A percentile compares a stretch with the other conserved stretches of the same genome.
Evolutionary conservation across 2,329 filamentous ascomycete species (phyloP).

Genomic region (Fusarium nematophilum): DNA sequence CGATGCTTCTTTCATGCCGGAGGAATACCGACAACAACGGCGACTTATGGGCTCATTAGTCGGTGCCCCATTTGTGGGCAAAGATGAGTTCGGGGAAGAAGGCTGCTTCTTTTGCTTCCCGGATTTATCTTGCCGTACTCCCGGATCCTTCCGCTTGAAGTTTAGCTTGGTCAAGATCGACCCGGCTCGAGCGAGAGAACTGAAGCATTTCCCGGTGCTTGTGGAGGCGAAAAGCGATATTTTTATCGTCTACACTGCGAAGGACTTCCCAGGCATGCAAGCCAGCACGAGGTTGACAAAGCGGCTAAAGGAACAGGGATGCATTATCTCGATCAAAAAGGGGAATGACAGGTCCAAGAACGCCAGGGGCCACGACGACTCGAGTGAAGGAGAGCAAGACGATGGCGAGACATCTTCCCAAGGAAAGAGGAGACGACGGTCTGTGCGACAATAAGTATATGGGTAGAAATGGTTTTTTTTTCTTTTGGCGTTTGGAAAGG

Average conservation of each 20-base stretch:
- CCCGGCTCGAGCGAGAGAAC: constrained; percentile 62
- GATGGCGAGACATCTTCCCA: constrained; percentile 35
- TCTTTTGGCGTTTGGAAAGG: constrained; percentile 32
- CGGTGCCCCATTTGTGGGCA: constrained; percentile 79
- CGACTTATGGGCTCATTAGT: constrained; percentile 84
- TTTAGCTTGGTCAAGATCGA: constrained; percentile 81
- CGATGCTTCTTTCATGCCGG: constrained; percentile 78
- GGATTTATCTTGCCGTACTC: constrained; percentile 82
- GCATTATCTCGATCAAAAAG: constrained; percentile 88
- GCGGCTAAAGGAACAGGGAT: constrained; percentile 80
- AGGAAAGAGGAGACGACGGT: constrained; percentile 40
- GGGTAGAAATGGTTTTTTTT: neutral
- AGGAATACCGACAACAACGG: constrained; percentile 77
- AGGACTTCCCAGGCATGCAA: constrained; percentile 87
- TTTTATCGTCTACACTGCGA: constrained; percentile 86
- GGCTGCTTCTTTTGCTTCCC: constrained; percentile 90
- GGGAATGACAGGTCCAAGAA: constrained; percentile 74
- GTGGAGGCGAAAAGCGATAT: constrained; percentile 70
- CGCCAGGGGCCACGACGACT: constrained; percentile 53
- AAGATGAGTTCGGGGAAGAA: constrained; percentile 77
- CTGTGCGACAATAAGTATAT: constrained; percentile 24
- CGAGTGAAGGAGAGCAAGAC: constrained; percentile 58
- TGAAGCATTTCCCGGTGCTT: constrained; percentile 61
- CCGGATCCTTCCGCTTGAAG: constrained; percentile 78
- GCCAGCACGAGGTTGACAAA: constrained; percentile 81